Conservation (phyloP, 768 basidiomycete species). For the Serendipita indica region DNA sequence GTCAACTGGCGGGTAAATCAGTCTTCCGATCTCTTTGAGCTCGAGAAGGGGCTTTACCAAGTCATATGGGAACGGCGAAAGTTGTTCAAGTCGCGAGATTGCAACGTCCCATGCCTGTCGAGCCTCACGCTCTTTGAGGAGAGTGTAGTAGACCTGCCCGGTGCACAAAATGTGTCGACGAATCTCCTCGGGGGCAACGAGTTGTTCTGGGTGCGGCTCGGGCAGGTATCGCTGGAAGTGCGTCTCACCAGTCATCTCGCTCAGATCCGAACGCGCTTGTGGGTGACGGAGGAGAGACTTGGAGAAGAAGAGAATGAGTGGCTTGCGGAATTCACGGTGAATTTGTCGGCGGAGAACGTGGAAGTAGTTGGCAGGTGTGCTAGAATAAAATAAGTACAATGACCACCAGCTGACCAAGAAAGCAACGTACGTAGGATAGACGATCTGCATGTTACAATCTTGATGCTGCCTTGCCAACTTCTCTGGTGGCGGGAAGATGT, state of each 20-base stretch:
- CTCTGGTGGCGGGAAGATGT: conserved; percentile 72
- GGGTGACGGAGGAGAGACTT: conserved; percentile 93
- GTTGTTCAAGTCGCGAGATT: conserved; percentile 86
- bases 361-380: conserved; percentile 95
- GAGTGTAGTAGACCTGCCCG: conserved; percentile 84
- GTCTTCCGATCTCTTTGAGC: conserved; percentile 7
- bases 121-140: conserved; percentile 81
- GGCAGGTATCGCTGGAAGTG: conserved; percentile 90
- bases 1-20: conserved; percentile 41
- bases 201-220: conserved; percentile 53
- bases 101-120: conserved; percentile 84
- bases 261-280: conserved; percentile 69
- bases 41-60: conserved; percentile 37
- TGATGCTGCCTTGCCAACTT: conserved; percentile 93
- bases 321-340: conserved; percentile 96
- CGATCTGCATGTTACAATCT: conserved; percentile 99
- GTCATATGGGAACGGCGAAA: conserved; percentile 97
- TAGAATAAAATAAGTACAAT: conserved; percentile 19
- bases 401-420: not conserved
- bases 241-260: conserved; percentile 80
- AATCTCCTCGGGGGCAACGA: conserved; percentile 74
- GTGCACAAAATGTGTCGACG: conserved; percentile 85
- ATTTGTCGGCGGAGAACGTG: conserved; percentile 94
- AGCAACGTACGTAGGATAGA: conserved; percentile 81
- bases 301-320: conserved; percentile 94